Evolutionary conservation across 1,284 basidiomycete species (phyloP).

Genomic region (Gymnopus androsaceus): DNA sequence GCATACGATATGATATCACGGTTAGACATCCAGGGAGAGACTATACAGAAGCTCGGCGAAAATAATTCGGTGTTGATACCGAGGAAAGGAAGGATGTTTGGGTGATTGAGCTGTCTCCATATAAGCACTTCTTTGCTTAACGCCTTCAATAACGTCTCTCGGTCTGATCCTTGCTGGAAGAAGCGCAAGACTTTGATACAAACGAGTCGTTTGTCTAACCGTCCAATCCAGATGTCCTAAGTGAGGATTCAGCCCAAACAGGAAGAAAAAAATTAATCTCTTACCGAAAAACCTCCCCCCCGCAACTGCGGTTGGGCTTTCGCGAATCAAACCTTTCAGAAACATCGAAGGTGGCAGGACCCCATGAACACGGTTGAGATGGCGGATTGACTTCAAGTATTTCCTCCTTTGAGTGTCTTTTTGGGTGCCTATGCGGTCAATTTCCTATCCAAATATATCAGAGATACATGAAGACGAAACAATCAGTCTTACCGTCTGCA

Average conservation of each 20-base stretch:
- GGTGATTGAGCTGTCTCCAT: too few species aligned
- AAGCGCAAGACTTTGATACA: too few species aligned
- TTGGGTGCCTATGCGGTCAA: too few species aligned
- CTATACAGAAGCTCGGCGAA: neutral
- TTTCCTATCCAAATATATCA: too few species aligned
- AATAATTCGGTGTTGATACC: too few species aligned
- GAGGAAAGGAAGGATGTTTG: too few species aligned
- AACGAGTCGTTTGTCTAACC: neutral
- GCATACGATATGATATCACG: slow-evolving; percentile 5
- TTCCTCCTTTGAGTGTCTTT: too few species aligned
- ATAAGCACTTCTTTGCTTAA: slow-evolving; percentile 2
- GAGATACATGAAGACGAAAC: too few species aligned
- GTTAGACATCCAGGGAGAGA: slow-evolving; percentile 5
- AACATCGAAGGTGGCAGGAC: slow-evolving; percentile 3
- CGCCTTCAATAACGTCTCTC: neutral
- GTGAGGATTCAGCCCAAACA: neutral
- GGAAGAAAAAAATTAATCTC: too few species aligned
- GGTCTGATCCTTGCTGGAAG: neutral
- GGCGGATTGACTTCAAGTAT: too few species aligned
- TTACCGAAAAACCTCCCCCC: slow-evolving; percentile 2
- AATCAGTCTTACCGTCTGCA: too few species aligned
- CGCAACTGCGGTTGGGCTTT: neutral
- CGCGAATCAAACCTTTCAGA: slow-evolving; percentile 1
- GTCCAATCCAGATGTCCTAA: slow-evolving; percentile 15
- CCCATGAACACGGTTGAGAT: too few species aligned